Evolutionary conservation across 768 basidiomycete genomes (phyloP), one percentile per base, ranked within the genome.

Genomic region (Leccinellum luteum): DNA sequence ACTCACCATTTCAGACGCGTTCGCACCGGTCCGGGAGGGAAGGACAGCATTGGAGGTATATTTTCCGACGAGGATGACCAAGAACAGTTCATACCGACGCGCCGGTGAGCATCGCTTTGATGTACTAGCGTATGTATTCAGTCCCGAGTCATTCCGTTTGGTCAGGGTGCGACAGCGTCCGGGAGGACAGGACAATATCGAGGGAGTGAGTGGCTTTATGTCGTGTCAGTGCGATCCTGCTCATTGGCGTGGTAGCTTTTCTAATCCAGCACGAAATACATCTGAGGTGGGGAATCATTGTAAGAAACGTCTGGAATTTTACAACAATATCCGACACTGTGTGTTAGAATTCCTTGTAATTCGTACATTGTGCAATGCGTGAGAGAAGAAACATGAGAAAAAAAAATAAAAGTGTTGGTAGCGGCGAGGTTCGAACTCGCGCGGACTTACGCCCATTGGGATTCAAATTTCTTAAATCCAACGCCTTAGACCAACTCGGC

Each of bases 351-450:
- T 43, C 21, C 6, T 35, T 3, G 34, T 47, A 45, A 21, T 47
- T n/a, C 4, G 13, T 25, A 34, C 7, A 51, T 47, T 17, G 8
- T 32, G 30, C 10, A 34, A 52, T 30, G 19, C 21, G 6, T 12
- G 9, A 38, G 21, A 28, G 17, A 25, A 1, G 17, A 47, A 4
- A 19, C 3, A 15, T 2, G 19, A 25, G 13, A 27, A 31, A 27
- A 34, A 66, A 58, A 64, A 64, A 53, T 67, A 57, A 54, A 51
- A 25, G 9, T 6, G 0, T 48, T 88, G 86, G 85, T 85, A 85
- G 84, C 85, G 83, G 88, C 86, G 87, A 89, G 88, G 85, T 87
- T 89, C 87, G 87, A 89, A 90, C 88, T 89, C 88, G 85, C 87
- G 88, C 86, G 87, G 86, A 79, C 80, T 83, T 79, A 38, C 85